These are phyloP conservation scores for Populus nigra DNA, from an alignment of 345 rosid genomes.

Conservation along the genomic window DNA sequence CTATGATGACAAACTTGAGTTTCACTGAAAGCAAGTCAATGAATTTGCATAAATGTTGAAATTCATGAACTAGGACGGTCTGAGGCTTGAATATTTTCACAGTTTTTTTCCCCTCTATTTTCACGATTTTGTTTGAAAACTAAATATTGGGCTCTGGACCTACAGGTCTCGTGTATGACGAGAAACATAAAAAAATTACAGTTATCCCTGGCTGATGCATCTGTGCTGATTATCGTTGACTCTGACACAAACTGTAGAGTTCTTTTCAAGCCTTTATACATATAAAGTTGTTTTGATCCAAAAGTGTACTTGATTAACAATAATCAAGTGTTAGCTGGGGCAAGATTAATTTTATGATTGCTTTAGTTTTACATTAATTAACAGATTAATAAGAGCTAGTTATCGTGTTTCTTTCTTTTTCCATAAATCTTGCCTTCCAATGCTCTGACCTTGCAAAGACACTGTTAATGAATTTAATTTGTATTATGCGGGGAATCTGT, in stretches of 20 bases:
- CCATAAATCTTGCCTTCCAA: too few relatives aligned
- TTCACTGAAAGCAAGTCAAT: constrained; percentile 21
- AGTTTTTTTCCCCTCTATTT: neutral
- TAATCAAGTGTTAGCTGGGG: too few relatives aligned
- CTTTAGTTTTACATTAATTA: neutral
- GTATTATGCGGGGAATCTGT: too few relatives aligned
- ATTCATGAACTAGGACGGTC: constrained; percentile 65
- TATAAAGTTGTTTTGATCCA: neutral
- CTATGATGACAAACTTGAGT: constrained; percentile 21
- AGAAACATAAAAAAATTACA: constrained; percentile 28
- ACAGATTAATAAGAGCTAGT: too few relatives aligned
- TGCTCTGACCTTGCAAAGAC: too few relatives aligned
- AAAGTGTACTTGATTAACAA: neutral
- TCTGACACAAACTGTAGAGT: constrained; percentile 39
- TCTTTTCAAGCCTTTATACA: neutral
- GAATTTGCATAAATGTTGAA: constrained; percentile 30
- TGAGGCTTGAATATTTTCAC: constrained; percentile 29
- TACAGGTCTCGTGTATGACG: constrained; percentile 40
- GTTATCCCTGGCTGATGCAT: constrained; percentile 66
- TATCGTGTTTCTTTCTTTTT: too few relatives aligned
- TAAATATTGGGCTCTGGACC: too few relatives aligned
- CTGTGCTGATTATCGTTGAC: constrained; percentile 30
- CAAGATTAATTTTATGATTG: neutral
- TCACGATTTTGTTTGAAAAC: too few relatives aligned
- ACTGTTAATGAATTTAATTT: too few relatives aligned